Percentiles rank a stretch among this genome's conserved stretches.
Conservation (phyloP, 257 asterid species). For the Voacanga thouarsii region DNA sequence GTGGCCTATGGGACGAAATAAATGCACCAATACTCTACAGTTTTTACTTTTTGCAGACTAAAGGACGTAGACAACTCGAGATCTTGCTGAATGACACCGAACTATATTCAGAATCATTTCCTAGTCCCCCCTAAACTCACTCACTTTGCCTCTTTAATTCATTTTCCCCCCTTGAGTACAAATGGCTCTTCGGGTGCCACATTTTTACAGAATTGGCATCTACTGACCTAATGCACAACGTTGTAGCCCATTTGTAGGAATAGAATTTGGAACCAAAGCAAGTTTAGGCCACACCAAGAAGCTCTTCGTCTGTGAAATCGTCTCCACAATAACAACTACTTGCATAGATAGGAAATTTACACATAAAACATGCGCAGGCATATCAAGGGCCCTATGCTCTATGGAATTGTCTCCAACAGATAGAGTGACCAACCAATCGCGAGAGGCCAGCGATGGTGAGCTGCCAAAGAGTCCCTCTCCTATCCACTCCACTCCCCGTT, state of each 20-base stretch:
- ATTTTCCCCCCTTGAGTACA: neutral
- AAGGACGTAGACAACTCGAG: slow-evolving; percentile 8
- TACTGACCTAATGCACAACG: no score
- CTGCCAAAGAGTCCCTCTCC: no score
- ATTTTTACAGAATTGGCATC: neutral
- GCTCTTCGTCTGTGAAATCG: no score
- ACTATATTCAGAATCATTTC: neutral
- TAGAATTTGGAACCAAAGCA: neutral
- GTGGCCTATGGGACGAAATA: slow-evolving; percentile 7
- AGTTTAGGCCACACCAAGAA: no score
- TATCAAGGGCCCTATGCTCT: no score
- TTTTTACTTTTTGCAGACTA: neutral
- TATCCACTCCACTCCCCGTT: no score
- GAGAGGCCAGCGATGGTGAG: no score
- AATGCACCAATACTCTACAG: neutral
- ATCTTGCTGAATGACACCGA: slow-evolving; percentile 6
- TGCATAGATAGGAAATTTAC: no score
- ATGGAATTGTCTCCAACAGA: no score
- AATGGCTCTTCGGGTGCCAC: neutral
- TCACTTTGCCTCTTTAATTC: neutral
- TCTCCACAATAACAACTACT: no score
- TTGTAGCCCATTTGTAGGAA: neutral
- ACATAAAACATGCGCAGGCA: no score
- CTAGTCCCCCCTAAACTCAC: neutral
- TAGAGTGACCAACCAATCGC: no score